Percentiles rank a stretch among this genome's conserved stretches.
These are phyloP conservation scores for Abrus precatorius DNA, from an alignment of 306 rosid species.

Conservation along the genomic window DNA sequence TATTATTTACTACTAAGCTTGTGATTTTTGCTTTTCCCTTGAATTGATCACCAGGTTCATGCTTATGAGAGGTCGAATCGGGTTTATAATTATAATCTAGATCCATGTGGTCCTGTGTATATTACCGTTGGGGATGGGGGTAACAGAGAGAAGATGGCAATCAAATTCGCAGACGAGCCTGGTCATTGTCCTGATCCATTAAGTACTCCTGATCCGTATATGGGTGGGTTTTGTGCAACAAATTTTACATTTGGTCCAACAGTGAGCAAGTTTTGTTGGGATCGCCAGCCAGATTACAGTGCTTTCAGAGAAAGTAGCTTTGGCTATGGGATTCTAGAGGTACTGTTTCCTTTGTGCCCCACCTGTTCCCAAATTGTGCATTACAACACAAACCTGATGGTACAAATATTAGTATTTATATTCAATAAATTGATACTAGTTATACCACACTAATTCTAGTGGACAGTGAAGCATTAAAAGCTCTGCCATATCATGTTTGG, in stretches of 20 bases:
- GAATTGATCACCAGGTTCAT: slow-evolving; percentile 71
- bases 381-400: background rate
- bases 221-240: slow-evolving; percentile 73
- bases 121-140: slow-evolving; percentile 87
- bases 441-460: background rate
- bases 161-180: slow-evolving; percentile 64
- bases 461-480: slow-evolving; percentile 20
- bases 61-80: slow-evolving; percentile 93
- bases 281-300: slow-evolving; percentile 75
- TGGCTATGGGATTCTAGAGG: slow-evolving; percentile 87
- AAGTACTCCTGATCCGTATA: slow-evolving; percentile 55
- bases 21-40: slow-evolving; percentile 13
- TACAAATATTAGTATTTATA: slow-evolving; percentile 19
- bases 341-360: slow-evolving; percentile 43
- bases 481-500: slow-evolving; percentile 28
- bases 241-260: slow-evolving; percentile 74
- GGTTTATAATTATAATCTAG: slow-evolving; percentile 73
- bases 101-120: slow-evolving; percentile 85
- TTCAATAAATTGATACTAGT: background rate
- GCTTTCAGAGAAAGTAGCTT: slow-evolving; percentile 84
- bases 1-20: slow-evolving; percentile 31
- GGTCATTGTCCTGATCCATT: slow-evolving; percentile 73
- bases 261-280: slow-evolving; percentile 79
- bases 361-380: background rate
- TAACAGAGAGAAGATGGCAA: slow-evolving; percentile 87